Evolutionary conservation across 768 basidiomycete species (phyloP), one percentile per base, ranked within the genome.

Genomic region (Xerocomellus intermedius): DNA sequence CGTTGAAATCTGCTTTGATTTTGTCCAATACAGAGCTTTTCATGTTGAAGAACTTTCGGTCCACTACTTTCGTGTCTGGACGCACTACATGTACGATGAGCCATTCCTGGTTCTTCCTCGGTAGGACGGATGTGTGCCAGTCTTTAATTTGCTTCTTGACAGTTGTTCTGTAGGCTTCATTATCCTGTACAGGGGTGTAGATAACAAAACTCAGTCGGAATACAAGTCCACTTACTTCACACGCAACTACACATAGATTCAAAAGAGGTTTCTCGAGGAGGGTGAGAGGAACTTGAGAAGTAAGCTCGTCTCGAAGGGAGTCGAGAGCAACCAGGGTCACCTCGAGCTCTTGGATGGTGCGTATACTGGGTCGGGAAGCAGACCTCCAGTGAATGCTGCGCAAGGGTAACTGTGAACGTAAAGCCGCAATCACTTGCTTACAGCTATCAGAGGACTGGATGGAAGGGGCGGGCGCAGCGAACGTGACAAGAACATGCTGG

Each of bases 381-480:
- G 89, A 81, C 70, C 91, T 95, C 95, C 97, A 98, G 71, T 98
- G 92, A 26, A 98, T 81, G 72, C 88, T 95, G 48, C 87, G 84
- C 50, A 99, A 76, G 0, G 97, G 97, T 7, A 91, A 72, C 61
- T 89, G 90, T 2, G 83, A 79, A n/a, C 76, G 69, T 33, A 94
- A 73, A 4, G 87, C 82, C 17, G 75, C 70, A 56, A 83, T 77
- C 26, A 91, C 79, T 66, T 89, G 86, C 55, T 75, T 80, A 85
- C 90, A 93, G 64, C 80, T 84, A 37, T 84, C 82, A 1, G 91
- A 89, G 8, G 83, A 76, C 22, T 88, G 75, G 63, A 87, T 85
- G 33, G 81, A 69, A 19, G 78, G 79, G 8, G 26, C 3, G 26
- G 86, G 77, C 3, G 85, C 83, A 28, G 86, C 77, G 62, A 85